These are phyloP conservation scores for Trichoderma reesei DNA, from an alignment of 495 filamentous ascomycete genomes.

Conservation along the genomic window DNA sequence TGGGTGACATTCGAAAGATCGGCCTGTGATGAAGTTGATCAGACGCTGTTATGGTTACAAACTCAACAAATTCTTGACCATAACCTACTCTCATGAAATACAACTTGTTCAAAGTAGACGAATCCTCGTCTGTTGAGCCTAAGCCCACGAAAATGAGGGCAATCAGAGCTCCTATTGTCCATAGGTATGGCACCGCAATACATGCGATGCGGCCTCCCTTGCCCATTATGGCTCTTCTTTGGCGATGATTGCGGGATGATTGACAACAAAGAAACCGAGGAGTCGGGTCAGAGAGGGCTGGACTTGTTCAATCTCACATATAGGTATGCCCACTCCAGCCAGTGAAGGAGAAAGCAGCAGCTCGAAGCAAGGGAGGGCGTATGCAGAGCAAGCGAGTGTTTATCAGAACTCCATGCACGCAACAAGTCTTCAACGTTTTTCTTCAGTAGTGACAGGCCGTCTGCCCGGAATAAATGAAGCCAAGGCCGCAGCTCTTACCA, in stretches of 20 bases:
- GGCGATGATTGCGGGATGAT: neutral
- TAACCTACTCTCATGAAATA: slow-evolving; percentile 1
- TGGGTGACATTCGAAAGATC: neutral
- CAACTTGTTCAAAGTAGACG: neutral
- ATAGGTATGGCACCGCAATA: neutral
- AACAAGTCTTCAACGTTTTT: neutral
- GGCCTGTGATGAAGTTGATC: neutral
- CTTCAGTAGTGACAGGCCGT: neutral
- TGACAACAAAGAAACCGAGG: neutral
- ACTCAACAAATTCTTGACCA: neutral
- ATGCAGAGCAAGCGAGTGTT: neutral
- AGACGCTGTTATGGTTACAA: neutral
- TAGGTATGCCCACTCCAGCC: neutral
- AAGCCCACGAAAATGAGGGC: neutral
- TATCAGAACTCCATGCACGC: neutral
- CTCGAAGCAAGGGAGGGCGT: neutral
- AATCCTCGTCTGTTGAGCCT: neutral
- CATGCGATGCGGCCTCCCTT: neutral
- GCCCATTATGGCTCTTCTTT: neutral
- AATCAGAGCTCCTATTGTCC: neutral
- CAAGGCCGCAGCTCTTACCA: neutral
- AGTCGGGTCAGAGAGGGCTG: neutral
- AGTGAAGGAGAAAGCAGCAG: neutral
- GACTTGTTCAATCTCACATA: neutral
- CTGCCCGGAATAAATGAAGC: neutral